Evolutionary conservation across 371 early-diverging fungal genomes (phyloP), one percentile per base, ranked within the genome.

Genomic region (Catenaria anguillulae): DNA sequence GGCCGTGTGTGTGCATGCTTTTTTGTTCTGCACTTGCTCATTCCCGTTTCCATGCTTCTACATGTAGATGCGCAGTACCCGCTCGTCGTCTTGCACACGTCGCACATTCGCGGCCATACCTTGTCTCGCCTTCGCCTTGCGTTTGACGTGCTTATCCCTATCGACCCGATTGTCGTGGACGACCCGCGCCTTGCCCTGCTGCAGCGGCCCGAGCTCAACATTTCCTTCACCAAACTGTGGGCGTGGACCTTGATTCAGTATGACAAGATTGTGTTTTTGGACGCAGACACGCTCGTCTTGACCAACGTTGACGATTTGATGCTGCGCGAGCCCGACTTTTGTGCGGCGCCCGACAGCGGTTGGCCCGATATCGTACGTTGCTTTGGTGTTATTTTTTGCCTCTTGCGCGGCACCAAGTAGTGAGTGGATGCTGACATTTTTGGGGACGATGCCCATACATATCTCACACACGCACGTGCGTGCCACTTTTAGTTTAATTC

Each of bases 161-260:
- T 91, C 33, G 77, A 79, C 33, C 67, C 74, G 29, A 63, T 81
- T 33, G 67, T 73, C 56, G 50, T 63, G 12, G 81, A 84, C 55
- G 56, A 64, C 31, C 67, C 66, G 36, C 83, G 84, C 61, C 78
- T 96, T 21, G 59, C 68, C 19, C 65, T 92, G 10, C 76, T 96
- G 24, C 92, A 91, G 15, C 77, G 97, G 10, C 86, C 89, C 21
- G 97, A 96, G 61, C 81, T 96, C 33, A 86, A 82, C 45, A 74
- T 83, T 54, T 92, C 95, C 0, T 81, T 86, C 63, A 93, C 95
- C n/a, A 96, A 96, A 71, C 69, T 94, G 43, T 87, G 92, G 66
- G 75, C 87, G 37, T 94, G 88, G 82, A 73, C 79, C 21, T 73
- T 88, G 33, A 78, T 76, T 0, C 76, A 81, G 40, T 86, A 77